Base-by-base conservation (phyloP, 805 yeast species). In the Barnettozyma salicaria region DNA sequence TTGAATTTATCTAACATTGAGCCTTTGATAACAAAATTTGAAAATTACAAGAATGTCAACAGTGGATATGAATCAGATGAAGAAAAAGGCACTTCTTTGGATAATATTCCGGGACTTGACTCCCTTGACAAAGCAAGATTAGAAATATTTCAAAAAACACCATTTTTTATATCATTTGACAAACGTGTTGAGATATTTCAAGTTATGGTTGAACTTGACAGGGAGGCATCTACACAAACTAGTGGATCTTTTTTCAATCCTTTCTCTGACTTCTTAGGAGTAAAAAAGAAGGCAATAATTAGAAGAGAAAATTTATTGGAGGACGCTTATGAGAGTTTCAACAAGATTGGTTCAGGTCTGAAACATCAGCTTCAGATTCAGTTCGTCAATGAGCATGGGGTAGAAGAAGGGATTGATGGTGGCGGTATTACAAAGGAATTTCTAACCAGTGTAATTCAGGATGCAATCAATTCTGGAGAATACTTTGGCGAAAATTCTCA, bases 371-470 rank as follows among this genome's bases (percentile, higher is more conserved):
- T 89, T 8, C 63, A 72, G 1, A 87, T 92, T 2, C 69, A 70
- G 12, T 88, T 92, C 53, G 64, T 65, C 25, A 83, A 85, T 50
- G 73, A 81, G 39, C 75, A 78, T 60, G 95, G 89, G 2, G 64
- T 63, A 12, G 97, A 90, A 55, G 87, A 80, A 0, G 98, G 98
- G 1, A 81, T 90, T 29, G 98, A 90, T 58, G 98, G 98, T 7
- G 98, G 97, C 10, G 98, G 98, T 1, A 65, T 90, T 18, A 89
- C 97, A 0, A 89, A 90, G 56, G 98, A 90, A 52, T 78, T 92
- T 44, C 61, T 90, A 38, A 87, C 90, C 3, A 67, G 80, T 34
- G 78, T 87, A 1, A 74, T 80, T 3, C 64, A 63, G 4, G 85
- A 82, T 44, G 89, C 84, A 0, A 85, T 90, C 49, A 61, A 45